Conservation (phyloP, 306 rosid genomes). For the Dalbergia oliveri region DNA sequence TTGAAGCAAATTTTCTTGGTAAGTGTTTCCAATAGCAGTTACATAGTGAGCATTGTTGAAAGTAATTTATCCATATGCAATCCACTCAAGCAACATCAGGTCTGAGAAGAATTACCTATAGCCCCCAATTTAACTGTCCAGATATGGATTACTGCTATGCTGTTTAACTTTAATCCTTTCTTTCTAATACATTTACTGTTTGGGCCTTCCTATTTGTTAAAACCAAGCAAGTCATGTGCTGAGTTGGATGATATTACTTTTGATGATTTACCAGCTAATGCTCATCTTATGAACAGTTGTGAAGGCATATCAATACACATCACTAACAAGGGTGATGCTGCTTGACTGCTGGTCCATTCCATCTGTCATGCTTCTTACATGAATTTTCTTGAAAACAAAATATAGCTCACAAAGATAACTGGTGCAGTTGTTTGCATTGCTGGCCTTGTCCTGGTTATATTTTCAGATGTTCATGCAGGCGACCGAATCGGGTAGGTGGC, state of each 20-base stretch:
- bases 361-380: constrained; percentile 86
- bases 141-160: not conserved
- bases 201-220: too few species aligned
- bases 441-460: constrained; percentile 86
- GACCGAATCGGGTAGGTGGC: constrained; percentile 74
- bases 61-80: constrained; percentile 16
- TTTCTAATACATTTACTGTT: not conserved
- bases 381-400: constrained; percentile 53
- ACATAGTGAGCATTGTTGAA: not conserved
- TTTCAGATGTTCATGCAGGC: constrained; percentile 91
- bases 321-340: constrained; percentile 92
- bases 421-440: constrained; percentile 87
- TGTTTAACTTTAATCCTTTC: not conserved
- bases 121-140: not conserved
- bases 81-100: not conserved
- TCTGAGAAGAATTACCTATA: constrained; percentile 11
- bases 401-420: constrained; percentile 58
- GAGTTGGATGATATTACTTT: constrained; percentile 27
- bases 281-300: constrained; percentile 74
- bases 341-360: constrained; percentile 99
- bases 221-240: not conserved
- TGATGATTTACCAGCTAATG: constrained; percentile 17
- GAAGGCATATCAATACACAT: constrained; percentile 64
- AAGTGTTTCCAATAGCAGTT: constrained; percentile 28
- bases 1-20: constrained; percentile 97